Base-by-base conservation (phyloP, 179 eudicot species). In the Beta lomatogona region DNA sequence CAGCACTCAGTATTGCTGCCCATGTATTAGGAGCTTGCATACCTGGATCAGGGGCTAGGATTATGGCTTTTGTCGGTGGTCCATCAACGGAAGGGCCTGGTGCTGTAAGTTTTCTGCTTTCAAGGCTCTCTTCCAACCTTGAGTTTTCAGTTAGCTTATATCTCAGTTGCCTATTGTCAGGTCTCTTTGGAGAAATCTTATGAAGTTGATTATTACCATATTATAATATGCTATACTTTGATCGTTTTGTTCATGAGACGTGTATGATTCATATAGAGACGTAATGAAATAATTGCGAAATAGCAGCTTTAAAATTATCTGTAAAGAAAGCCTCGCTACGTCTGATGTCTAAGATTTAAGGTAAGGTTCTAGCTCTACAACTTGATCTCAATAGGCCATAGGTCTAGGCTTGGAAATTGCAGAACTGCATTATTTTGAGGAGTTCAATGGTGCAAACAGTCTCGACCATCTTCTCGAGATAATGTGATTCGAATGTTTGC, bases 51-150 rank as follows among this genome's bases (percentile, higher is more conserved):
- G 95, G 94, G 78, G 98, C 98, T 74, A 91, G 98, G 83, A 93
- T 95, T 59, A 91, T 95, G 98, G 93, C 97, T 80, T 95, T 95
- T 84, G 81, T 94, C 45, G 98, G 97, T 21, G 99, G 99, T 53
- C 99, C 99, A 54, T 86, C 99, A 28, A 95, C 98, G 0, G 98
- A 95, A 87, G 99, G 98, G 77, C 92, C 93, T 41, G 99, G 98
- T 78, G 82, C 98, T 80, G 99, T 95, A 90, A 92, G 98, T 93
- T 77, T 71, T 85, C 65, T 69, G 50, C 79, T 83, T 64, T 44
- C 0, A 57, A 75, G 54, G 53, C 50, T 77, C 71, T 54, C 25
- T 21, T 77, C 55, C 57, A 12, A 18, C 52, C 9, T 52, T 48
- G 21, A 41, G 6, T 69, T 67, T 67, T 69, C 13, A 69, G 68